Conservation (phyloP, 106 monocot species). For the Dioscorea alata region DNA sequence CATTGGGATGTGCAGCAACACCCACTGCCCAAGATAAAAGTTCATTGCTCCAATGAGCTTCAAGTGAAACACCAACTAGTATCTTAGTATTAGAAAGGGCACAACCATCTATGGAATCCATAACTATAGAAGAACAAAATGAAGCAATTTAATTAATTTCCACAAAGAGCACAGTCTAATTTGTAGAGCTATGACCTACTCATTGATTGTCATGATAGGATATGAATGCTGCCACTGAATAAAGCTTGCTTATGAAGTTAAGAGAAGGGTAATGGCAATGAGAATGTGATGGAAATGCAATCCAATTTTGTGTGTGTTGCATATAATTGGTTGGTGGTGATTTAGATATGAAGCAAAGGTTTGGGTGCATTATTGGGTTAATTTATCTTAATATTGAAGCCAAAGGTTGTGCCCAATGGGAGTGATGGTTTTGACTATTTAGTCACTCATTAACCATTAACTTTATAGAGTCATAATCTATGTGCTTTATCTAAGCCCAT, state of each 20-base stretch:
- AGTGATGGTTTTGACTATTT: not conserved
- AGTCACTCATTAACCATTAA: too few species aligned
- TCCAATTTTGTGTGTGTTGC: too few species aligned
- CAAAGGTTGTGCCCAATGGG: not conserved
- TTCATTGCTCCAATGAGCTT: not conserved
- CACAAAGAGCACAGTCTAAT: too few species aligned
- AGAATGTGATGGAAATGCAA: too few species aligned
- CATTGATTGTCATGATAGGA: too few species aligned
- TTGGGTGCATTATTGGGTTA: not conserved
- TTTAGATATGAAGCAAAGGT: constrained; percentile 13
- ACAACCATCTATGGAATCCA: constrained; percentile 3
- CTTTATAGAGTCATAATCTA: too few species aligned
- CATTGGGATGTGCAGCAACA: not conserved
- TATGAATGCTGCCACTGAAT: too few species aligned
- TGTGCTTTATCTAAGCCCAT: too few species aligned
- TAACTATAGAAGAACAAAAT: not conserved
- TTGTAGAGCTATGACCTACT: too few species aligned
- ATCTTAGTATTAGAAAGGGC: not conserved
- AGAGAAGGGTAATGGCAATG: too few species aligned
- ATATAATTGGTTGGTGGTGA: not conserved
- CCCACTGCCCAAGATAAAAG: constrained; percentile 4
- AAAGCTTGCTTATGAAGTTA: too few species aligned
- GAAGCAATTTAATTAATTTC: too few species aligned
- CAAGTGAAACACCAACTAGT: not conserved
- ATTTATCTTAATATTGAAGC: constrained; percentile 11